Base-by-base conservation (phyloP, 345 rosid species). In the Pistacia integerrima region DNA sequence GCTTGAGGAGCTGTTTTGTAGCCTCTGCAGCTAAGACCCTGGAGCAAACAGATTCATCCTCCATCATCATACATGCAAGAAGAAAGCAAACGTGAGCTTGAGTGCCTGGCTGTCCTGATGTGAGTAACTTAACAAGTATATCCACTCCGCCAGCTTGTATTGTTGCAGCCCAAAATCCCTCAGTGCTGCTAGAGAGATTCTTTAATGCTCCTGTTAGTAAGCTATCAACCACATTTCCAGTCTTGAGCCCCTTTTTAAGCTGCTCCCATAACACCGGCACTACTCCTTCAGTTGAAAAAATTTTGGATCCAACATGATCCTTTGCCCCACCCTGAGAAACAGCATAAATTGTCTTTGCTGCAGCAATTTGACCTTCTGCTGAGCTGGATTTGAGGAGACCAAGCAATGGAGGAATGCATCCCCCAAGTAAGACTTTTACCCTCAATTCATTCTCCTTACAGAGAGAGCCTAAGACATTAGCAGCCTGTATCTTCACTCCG, bases 231-330 rank as follows among this genome's bases (percentile, higher is more conserved):
- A 88, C 76, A 70, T 91, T 91, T 68, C 93, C 98, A 67, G 87
- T 85, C 86, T 94, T 91, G 18, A 81, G 83, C 71, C 99, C 98
- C 76, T 83, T 89, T 64, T 83, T 83, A 74, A 92, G 88, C 82
- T 89, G 92, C 82, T 88, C 92, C 98, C 99, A 97, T 17, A 94
- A 88, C 76, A 81, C 96, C 2, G 98, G 99, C 77, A 97, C 98
- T 78, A 97, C 99, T 81, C 98, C 99, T 89, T 97, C 99, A 5
- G 99, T 97, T 66, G 99, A 97, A 87, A 97, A 97, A 64, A 97
- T 97, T 73, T 97, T 97, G 11, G 98, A 97, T 74, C 99, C 99
- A 84, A 97, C 95, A 75, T 97, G 97, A 85, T 97, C 99, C 87
- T 87, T 94, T 25, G 90, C 89, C 64, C 98, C 99, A 67, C 90